Evolutionary conservation across 2,329 filamentous ascomycete genomes (phyloP).

Genomic region (Cercospora sesami): DNA sequence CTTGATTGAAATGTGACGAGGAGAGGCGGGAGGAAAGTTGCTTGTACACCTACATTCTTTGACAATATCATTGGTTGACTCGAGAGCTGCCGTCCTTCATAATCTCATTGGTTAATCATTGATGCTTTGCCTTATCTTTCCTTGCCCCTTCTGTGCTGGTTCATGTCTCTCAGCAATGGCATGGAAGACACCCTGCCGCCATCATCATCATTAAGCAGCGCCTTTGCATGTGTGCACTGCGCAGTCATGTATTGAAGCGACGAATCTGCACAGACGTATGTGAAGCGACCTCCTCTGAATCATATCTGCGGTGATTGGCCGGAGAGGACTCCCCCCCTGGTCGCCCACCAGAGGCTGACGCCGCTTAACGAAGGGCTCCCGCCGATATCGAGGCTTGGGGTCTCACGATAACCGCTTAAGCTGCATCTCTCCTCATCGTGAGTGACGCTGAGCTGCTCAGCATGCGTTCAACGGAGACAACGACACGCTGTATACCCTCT

Average conservation of each 20-base stretch:
- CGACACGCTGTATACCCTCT: not conserved
- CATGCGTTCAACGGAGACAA: not conserved
- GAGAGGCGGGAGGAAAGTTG: not conserved
- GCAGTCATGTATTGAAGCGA: not conserved
- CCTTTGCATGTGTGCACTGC: not conserved
- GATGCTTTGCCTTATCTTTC: not conserved
- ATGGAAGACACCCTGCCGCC: not conserved
- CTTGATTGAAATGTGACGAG: not conserved
- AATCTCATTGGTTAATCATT: not conserved
- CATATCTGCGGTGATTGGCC: conserved; percentile 4
- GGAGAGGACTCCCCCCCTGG: not conserved
- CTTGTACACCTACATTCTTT: not conserved
- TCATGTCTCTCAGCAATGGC: not conserved
- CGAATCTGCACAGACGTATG: not conserved
- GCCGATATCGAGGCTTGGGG: conserved; percentile 1
- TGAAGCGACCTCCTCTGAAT: not conserved
- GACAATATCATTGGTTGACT: not conserved
- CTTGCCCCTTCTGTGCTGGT: not conserved
- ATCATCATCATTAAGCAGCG: not conserved
- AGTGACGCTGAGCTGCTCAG: not conserved
- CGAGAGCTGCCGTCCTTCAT: not conserved
- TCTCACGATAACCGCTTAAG: conserved; percentile 7
- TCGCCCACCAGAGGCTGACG: not conserved
- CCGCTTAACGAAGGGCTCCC: conserved; percentile 4
- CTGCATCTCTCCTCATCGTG: not conserved